Percentiles rank a stretch among this genome's conserved stretches.
phyloP scores from a whole-genome alignment of 23 red algal species.

The Gracilaria gracilis region DNA sequence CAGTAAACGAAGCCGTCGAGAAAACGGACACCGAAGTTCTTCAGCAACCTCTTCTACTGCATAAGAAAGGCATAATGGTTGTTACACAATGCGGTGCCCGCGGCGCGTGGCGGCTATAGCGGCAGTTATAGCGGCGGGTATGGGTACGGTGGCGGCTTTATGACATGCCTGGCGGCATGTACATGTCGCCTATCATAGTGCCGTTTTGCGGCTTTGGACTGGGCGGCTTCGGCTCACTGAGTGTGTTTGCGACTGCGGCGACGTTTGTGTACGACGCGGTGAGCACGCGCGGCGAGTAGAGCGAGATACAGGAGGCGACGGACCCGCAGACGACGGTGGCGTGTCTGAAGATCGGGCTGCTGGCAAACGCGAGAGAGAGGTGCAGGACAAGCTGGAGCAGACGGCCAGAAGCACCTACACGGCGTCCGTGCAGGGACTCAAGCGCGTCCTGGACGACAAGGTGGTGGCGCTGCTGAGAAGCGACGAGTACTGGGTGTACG shows the following conservation, averaged over 20 bases:
- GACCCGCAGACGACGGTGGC: conserved; percentile 32
- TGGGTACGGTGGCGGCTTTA: too few species aligned
- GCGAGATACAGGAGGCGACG: neutral
- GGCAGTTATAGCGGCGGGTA: too few species aligned
- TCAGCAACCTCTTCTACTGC: too few species aligned
- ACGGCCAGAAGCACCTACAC: conserved; percentile 37
- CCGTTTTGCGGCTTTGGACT: conserved; percentile 20
- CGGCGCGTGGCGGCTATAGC: too few species aligned
- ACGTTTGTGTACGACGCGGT: conserved; percentile 6
- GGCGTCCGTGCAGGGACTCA: conserved; percentile 37
- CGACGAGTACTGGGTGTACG: conserved; percentile 85
- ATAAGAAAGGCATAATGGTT: too few species aligned
- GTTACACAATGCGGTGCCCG: too few species aligned
- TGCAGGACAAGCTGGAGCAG: too few species aligned
- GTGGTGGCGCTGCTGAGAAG: conserved; percentile 64
- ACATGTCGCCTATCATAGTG: neutral
- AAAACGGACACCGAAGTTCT: too few species aligned
- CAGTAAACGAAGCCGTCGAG: too few species aligned
- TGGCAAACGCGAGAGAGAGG: too few species aligned
- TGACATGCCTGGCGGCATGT: too few species aligned
- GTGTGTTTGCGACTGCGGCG: conserved; percentile 13
- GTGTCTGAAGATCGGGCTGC: too few species aligned
- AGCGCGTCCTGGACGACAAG: conserved; percentile 66
- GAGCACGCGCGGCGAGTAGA: neutral
- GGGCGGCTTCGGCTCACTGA: conserved; percentile 36